Evolutionary conservation across 768 basidiomycete species (phyloP).

Genomic region (Clathrus columnatus): DNA sequence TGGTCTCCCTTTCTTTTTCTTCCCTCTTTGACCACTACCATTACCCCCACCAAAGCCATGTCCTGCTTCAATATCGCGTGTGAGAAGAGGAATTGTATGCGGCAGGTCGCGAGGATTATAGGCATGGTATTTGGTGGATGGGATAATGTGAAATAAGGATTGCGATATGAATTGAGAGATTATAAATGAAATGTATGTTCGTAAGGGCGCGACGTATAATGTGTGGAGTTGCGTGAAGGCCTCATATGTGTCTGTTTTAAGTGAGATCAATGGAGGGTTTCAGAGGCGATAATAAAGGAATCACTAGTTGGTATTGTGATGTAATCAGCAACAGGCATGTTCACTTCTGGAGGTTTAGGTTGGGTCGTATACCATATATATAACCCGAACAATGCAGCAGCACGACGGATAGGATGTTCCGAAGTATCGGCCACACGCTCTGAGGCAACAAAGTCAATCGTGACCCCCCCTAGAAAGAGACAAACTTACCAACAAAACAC

Average conservation of each 20-base stretch:
- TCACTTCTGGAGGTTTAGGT: slow-evolving; percentile 43
- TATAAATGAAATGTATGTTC: slow-evolving; percentile 42
- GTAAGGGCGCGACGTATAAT: slow-evolving; percentile 36
- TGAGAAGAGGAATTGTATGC: slow-evolving; percentile 14
- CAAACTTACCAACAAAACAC: slow-evolving; percentile 54
- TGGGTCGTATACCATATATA: slow-evolving; percentile 68
- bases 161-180: slow-evolving; percentile 36
- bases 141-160: slow-evolving; percentile 53
- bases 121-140: slow-evolving; percentile 38
- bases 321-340: slow-evolving; percentile 40
- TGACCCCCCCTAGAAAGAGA: neutral
- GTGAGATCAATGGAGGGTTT: neutral
- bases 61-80: slow-evolving; percentile 7
- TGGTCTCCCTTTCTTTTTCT: slow-evolving; percentile 7
- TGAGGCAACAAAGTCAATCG: slow-evolving; percentile 19
- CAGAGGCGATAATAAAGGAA: slow-evolving; percentile 14
- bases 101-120: slow-evolving; percentile 60
- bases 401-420: slow-evolving; percentile 46
- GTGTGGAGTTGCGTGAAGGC: slow-evolving; percentile 42
- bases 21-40: too few relatives aligned
- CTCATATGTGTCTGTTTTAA: slow-evolving; percentile 43
- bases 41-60: neutral
- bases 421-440: slow-evolving; percentile 41
- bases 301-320: slow-evolving; percentile 55
- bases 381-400: slow-evolving; percentile 55